Evolutionary conservation across 768 basidiomycete species (phyloP), one percentile per base, ranked within the genome.

Genomic region (Lentinula detonsa): DNA sequence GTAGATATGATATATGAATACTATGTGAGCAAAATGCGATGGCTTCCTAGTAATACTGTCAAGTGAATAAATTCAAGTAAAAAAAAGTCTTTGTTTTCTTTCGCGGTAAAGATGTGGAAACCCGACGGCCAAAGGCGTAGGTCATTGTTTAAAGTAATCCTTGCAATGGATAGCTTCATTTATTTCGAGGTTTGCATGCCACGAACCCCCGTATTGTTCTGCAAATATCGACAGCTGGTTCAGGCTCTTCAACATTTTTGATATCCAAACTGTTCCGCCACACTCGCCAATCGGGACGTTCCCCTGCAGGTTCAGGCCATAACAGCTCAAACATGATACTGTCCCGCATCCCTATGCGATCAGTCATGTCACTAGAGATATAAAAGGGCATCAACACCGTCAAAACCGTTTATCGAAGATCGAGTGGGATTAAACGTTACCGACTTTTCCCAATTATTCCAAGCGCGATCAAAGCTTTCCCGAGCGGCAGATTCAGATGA

Each of bases 371-470:
- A 64, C 90, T 91, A 61, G 21, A 62, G 46, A 57, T 48, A 23
- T 42, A 63, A 54, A 66, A 5, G 60, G 63, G 37, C 16, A 48
- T 53, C 56, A 35, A 63, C 37, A 61, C 61, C n/a, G 34, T 39
- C 5, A 64, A 49, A 54, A 54, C 21, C 37, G 34, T 46, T 34
- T 8, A 42, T 40, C 55, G 23, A 11, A 53, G 11, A 50, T 50
- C 40, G 55, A 56, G 51, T 8, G 11, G 34, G 52, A 57, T 56
- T 34, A 46, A 52, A 23, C 40, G 31, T 23, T 56, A 71, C 85
- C 68, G 52, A 91, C 90, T 77, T 80, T 71, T 85, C 78, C 90
- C 90, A 91, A 54, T 84, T 83, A 8, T 71, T 71, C 88, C 89
- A 90, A 54, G 82, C 82, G 1, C 74, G 69, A 39, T 89, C 87